Conservation (phyloP, 352 stramenopile species). For the Phytophthora chlamydospora region DNA sequence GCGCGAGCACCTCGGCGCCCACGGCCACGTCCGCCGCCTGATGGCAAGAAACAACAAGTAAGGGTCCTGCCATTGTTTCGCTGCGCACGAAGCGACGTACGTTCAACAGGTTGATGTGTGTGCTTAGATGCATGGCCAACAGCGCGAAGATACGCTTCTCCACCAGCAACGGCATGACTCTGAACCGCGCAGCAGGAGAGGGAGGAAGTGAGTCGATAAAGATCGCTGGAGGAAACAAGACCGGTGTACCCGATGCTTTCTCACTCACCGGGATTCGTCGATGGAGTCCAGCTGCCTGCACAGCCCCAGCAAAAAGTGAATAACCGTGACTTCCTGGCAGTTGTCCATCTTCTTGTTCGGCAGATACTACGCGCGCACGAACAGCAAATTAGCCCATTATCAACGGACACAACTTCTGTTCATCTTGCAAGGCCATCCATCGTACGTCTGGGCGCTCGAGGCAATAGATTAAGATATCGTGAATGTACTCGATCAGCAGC, state of each 20-base stretch:
- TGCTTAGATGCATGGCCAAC: constrained; percentile 79
- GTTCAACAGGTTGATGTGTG: constrained; percentile 54
- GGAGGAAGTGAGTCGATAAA: not conserved
- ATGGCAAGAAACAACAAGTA: not conserved
- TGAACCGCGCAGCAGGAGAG: constrained; percentile 11
- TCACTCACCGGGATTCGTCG: constrained; percentile 71
- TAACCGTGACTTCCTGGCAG: constrained; percentile 86
- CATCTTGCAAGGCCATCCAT: not conserved
- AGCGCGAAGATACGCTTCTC: constrained; percentile 83
- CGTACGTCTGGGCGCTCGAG: constrained; percentile 70
- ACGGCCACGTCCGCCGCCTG: constrained; percentile 58
- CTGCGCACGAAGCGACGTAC: constrained; percentile 28
- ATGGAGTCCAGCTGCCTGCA: constrained; percentile 87
- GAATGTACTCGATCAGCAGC: constrained; percentile 89
- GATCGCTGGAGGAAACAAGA: not conserved
- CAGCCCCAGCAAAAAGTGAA: constrained; percentile 87
- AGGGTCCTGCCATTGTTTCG: not conserved
- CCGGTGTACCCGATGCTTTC: not conserved
- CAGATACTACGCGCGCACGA: constrained; percentile 51
- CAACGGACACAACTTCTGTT: too few relatives aligned
- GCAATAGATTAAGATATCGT: constrained; percentile 83
- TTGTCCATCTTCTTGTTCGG: constrained; percentile 76
- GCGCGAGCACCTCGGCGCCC: constrained; percentile 69
- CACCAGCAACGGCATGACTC: constrained; percentile 85
- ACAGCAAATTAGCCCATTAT: constrained; percentile 4